Conservation (phyloP, 176 grass and related monocot species). For the Alopecurus myosuroides region DNA sequence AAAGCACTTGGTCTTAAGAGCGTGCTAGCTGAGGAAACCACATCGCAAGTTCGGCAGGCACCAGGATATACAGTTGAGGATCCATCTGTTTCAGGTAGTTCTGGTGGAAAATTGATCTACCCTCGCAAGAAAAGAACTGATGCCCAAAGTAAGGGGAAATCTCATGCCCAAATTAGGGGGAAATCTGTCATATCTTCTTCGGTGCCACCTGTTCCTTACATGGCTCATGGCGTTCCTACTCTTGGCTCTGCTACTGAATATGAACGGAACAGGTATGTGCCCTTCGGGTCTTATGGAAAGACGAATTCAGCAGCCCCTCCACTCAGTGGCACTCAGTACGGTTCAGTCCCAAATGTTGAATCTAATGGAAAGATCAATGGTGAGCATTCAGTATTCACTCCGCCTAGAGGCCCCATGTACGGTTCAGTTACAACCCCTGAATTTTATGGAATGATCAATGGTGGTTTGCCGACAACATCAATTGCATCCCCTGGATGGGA, state of each 20-base stretch:
- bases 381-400: neutral
- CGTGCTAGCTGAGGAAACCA: slow-evolving; percentile 1
- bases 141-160: slow-evolving; percentile 28
- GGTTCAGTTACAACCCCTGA: neutral
- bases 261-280: neutral
- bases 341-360: neutral
- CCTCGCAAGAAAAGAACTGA: slow-evolving; percentile 12
- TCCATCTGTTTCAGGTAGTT: slow-evolving; percentile 13
- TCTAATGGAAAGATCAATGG: neutral
- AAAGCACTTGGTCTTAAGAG: slow-evolving; percentile 26
- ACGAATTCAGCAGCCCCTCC: neutral
- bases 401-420: neutral
- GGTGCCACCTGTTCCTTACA: neutral
- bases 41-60: slow-evolving; percentile 17
- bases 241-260: neutral
- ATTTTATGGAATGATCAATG: neutral
- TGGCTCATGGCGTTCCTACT: neutral
- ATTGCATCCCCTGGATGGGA: neutral
- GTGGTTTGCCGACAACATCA: neutral
- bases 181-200: slow-evolving; percentile 33
- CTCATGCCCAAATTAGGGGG: slow-evolving; percentile 5
- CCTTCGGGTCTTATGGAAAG: neutral
- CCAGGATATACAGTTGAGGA: neutral
- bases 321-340: neutral
- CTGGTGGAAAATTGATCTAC: slow-evolving; percentile 13